Percentiles rank a stretch among this genome's conserved stretches.
phyloP scores from a whole-genome alignment of 495 filamentous ascomycete species.

The Penicillium lividum region DNA sequence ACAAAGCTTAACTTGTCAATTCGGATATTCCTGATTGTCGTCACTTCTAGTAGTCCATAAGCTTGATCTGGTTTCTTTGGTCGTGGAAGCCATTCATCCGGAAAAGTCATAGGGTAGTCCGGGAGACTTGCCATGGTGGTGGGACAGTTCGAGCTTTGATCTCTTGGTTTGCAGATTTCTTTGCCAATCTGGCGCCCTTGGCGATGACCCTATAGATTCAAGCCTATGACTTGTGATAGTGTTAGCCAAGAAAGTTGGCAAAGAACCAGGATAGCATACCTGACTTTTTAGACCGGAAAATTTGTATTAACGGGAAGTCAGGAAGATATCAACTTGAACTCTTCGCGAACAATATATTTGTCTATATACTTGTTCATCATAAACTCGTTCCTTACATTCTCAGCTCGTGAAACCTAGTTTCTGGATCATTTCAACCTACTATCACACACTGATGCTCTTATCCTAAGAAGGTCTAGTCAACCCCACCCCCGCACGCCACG shows the following conservation, averaged over 20 bases:
- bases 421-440: too few species aligned
- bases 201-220: background rate
- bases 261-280: too few species aligned
- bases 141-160: background rate
- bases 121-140: background rate
- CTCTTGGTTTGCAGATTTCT: background rate
- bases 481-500: slow-evolving; percentile 9
- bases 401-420: too few species aligned
- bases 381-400: too few species aligned
- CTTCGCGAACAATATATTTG: too few species aligned
- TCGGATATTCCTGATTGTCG: background rate
- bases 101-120: background rate
- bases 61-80: background rate
- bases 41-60: background rate
- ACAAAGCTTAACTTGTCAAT: background rate
- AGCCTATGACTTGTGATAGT: background rate
- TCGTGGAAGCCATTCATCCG: background rate
- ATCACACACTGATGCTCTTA: background rate
- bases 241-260: too few species aligned
- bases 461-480: background rate
- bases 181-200: background rate
- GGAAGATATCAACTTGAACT: too few species aligned
- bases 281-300: too few species aligned
- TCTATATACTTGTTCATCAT: too few species aligned
- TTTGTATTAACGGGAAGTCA: too few species aligned